Conservation (phyloP, 164 flowering plant genomes). For the Cinnamomum chago region DNA sequence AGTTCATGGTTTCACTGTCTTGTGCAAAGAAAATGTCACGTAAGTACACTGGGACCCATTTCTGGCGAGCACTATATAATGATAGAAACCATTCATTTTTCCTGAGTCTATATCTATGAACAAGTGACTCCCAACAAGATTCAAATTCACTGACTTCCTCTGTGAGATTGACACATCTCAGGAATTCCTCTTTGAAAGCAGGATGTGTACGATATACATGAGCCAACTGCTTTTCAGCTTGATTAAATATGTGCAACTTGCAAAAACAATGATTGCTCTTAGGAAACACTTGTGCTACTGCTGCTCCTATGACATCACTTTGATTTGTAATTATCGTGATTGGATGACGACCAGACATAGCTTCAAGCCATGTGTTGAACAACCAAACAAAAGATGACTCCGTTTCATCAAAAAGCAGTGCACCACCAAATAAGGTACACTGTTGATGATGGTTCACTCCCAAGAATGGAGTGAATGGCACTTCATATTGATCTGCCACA, state of each 20-base stretch:
- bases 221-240: conserved; percentile 12
- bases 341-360: conserved; percentile 21
- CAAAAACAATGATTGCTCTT: conserved; percentile 16
- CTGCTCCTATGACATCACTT: conserved; percentile 17
- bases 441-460: conserved; percentile 21
- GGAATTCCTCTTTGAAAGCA: conserved; percentile 8
- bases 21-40: conserved; percentile 16
- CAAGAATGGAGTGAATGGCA: conserved; percentile 16
- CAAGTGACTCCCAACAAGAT: conserved; percentile 10
- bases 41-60: conserved; percentile 20
- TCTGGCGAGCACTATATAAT: conserved; percentile 12
- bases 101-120: conserved; percentile 8
- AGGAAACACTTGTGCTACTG: conserved; percentile 14
- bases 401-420: conserved; percentile 8
- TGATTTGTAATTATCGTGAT: conserved; percentile 14
- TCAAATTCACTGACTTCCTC: conserved; percentile 19
- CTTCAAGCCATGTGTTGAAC: conserved; percentile 19
- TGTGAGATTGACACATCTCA: conserved; percentile 5
- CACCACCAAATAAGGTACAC: conserved; percentile 15
- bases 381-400: conserved; percentile 18
- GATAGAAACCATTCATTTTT: conserved; percentile 16
- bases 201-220: conserved; percentile 2
- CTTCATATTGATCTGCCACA: conserved; percentile 1
- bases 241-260: conserved; percentile 11
- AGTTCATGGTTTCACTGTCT: conserved; percentile 12